A percentile compares a stretch with the other conserved stretches of the same genome.
phyloP scores from a whole-genome alignment of 2,329 filamentous ascomycete species.

The Aaosphaeria pasadenensis region DNA sequence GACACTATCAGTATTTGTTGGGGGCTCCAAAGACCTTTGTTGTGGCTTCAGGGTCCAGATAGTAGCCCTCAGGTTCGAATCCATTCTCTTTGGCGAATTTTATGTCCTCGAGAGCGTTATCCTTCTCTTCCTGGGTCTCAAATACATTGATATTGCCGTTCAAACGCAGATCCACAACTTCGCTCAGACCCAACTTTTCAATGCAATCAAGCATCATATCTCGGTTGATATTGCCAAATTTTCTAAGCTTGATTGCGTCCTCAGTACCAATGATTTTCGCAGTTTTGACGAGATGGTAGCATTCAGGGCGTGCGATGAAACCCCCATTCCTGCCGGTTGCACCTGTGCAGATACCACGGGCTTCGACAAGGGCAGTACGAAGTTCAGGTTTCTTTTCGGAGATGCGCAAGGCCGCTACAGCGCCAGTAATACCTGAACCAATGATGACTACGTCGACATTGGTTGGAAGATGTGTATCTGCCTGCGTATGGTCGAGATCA shows the following conservation, averaged over 20 bases:
- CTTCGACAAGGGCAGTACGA: constrained; percentile 1
- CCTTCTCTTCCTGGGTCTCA: background rate
- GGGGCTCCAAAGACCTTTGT: background rate
- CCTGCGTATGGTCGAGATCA: background rate
- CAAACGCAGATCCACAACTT: background rate
- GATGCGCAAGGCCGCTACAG: constrained; percentile 35
- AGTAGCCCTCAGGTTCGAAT: background rate
- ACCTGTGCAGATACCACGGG: background rate
- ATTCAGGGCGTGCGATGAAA: background rate
- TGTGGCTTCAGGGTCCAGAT: background rate
- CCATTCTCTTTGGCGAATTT: background rate
- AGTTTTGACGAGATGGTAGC: background rate
- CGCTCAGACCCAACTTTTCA: background rate
- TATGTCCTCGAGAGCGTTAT: background rate
- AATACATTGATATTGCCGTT: background rate
- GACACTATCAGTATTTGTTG: background rate
- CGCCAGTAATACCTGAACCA: constrained; percentile 41
- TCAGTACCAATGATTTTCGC: background rate
- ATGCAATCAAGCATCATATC: background rate
- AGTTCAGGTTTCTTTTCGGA: constrained; percentile 7
- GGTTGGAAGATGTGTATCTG: background rate
- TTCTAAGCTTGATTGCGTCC: background rate
- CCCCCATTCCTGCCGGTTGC: background rate
- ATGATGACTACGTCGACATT: constrained; percentile 36
- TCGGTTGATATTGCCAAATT: background rate